Conservation (phyloP, 805 yeast genomes). For the Scheffersomyces lignosus region DNA sequence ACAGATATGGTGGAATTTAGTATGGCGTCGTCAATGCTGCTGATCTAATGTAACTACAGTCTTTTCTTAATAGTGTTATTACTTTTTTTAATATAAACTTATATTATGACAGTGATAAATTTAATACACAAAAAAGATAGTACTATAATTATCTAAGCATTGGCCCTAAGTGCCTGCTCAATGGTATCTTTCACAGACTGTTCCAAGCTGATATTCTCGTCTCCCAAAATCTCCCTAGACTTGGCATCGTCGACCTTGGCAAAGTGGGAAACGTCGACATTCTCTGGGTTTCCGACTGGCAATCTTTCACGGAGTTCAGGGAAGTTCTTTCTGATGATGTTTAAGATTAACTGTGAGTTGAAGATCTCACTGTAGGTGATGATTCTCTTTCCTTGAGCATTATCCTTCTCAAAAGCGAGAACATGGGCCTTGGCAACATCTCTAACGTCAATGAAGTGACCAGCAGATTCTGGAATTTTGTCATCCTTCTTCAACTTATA, state of each 20-base stretch:
- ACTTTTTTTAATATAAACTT: no score
- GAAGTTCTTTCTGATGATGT: conserved; percentile 20
- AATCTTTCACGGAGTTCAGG: conserved; percentile 41
- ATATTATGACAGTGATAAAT: no score
- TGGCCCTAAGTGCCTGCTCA: no score
- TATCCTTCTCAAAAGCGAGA: conserved; percentile 12
- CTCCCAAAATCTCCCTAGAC: conserved; percentile 67
- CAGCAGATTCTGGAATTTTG: conserved; percentile 5
- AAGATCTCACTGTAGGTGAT: conserved; percentile 21
- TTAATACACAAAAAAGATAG: no score
- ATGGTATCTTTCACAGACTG: conserved; percentile 43
- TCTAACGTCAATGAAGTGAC: conserved; percentile 20
- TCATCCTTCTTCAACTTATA: conserved; percentile 5
- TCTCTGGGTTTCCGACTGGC: conserved; percentile 41
- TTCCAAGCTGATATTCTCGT: conserved; percentile 37
- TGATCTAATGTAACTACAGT: no score
- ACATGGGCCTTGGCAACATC: conserved; percentile 15
- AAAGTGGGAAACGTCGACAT: no score
- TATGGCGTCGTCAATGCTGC: no score
- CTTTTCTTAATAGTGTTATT: no score
- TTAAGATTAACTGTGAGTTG: conserved; percentile 15
- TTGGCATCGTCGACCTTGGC: conserved; percentile 74
- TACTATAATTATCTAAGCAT: no score
- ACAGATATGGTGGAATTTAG: no score
- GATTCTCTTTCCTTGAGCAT: conserved; percentile 26